phyloP scores from a whole-genome alignment of 352 stramenopile species.

The Globisporangium parvum region DNA sequence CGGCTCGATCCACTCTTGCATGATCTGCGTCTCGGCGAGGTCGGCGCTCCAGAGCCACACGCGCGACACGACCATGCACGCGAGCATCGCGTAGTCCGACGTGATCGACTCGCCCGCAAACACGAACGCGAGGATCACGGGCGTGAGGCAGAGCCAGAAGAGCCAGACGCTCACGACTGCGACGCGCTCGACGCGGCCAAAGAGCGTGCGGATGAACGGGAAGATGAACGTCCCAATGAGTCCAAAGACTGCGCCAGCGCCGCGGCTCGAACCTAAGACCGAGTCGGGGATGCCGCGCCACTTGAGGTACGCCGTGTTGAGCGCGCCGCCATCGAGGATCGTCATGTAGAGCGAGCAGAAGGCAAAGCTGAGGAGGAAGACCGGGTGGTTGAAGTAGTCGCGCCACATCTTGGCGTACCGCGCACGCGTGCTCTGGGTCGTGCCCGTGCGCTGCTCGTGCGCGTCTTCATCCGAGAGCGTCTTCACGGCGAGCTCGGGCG shows the following conservation, averaged over 20 bases:
- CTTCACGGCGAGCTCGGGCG: slow-evolving; percentile 35
- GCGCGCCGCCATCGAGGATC: slow-evolving; percentile 32
- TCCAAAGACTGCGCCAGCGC: slow-evolving; percentile 37
- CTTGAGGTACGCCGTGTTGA: slow-evolving; percentile 60
- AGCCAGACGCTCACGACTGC: slow-evolving; percentile 53
- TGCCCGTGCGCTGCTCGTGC: slow-evolving; percentile 7
- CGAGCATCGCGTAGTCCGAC: slow-evolving; percentile 54
- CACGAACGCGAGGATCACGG: slow-evolving; percentile 32
- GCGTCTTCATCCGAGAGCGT: slow-evolving; percentile 17
- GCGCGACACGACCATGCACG: slow-evolving; percentile 40
- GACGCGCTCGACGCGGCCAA: slow-evolving; percentile 37
- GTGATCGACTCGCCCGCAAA: slow-evolving; percentile 31
- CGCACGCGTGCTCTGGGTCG: slow-evolving; percentile 15
- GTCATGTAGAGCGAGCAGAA: slow-evolving; percentile 59
- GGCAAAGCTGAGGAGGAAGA: slow-evolving; percentile 47
- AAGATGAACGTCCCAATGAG: slow-evolving; percentile 49
- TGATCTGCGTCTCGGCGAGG: slow-evolving; percentile 62
- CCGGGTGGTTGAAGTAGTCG: slow-evolving; percentile 42
- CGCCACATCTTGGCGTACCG: slow-evolving; percentile 35
- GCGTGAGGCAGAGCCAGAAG: slow-evolving; percentile 48
- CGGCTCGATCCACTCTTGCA: slow-evolving; percentile 57
- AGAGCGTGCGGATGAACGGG: slow-evolving; percentile 18
- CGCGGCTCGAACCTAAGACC: slow-evolving; percentile 35
- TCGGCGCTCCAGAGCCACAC: slow-evolving; percentile 53
- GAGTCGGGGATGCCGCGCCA: slow-evolving; percentile 50